Base-by-base conservation (phyloP, 352 stramenopile genomes). In the Phytophthora vignae region DNA sequence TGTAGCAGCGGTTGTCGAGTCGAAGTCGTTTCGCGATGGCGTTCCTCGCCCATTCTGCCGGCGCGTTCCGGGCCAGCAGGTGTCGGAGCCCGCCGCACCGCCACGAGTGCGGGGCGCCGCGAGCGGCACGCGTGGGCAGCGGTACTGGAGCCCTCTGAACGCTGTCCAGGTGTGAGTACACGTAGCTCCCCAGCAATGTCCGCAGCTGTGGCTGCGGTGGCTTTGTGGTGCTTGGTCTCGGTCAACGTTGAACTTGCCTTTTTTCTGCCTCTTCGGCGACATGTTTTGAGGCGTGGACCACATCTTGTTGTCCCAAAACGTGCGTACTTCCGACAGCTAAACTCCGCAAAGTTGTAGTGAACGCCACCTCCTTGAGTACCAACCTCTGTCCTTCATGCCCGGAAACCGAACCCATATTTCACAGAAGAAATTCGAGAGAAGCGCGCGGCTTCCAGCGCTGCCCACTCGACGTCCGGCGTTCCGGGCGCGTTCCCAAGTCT, bases 401-500 rank as follows among this genome's bases (percentile, higher is more conserved):
- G 15, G n/a, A 49, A 68, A 58, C 42, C 52, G 60, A 62, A 65
- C 61, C 54, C 67, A 66, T 66, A 63, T 11, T 49, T 49, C 25
- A 60, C 67, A 54, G 44, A 67, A 60, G 29, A 70, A 74, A 48
- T 58, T 19, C 64, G 56, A 72, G 69, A 42, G 29, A 49, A 49
- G 19, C 57, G 42, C 42, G 27, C 27, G 27, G 3, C 25, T 36
- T 21, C 21, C 25, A 27, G 33, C 27, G 46, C 14, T 49, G 33
- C n/a, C 55, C 55, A 33, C 42, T 29, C 7, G 22, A 63, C 42
- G 40, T 64, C 49, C 36, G 14, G 25, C 53, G 70, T 77, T 77
- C 70, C 65, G 21, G 3, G 70, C 65, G 65, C 55, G 65, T 77
- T 77, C 70, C 33, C 46, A 49, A 42, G 36, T 38, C 31, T n/a